phyloP scores from a whole-genome alignment of 2,329 filamentous ascomycete species.

The Alternaria longipes region DNA sequence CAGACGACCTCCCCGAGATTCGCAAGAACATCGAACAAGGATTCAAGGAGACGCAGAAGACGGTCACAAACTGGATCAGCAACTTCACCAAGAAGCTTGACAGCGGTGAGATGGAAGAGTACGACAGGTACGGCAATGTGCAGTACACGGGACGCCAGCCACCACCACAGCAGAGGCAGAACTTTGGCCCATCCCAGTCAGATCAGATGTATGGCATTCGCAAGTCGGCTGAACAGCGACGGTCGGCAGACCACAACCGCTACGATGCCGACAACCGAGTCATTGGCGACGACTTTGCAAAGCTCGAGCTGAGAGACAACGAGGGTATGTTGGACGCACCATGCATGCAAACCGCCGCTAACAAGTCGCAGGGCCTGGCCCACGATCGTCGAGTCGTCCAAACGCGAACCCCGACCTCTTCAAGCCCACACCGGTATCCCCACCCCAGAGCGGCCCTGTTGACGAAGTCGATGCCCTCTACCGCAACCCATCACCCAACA shows the following conservation, averaged over 20 bases:
- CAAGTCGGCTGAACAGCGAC: constrained; percentile 56
- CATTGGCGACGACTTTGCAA: constrained; percentile 85
- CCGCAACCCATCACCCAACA: constrained; percentile 56
- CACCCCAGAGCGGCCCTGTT: constrained; percentile 67
- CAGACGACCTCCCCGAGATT: constrained; percentile 92
- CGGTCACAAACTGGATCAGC: constrained; percentile 91
- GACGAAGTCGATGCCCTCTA: constrained; percentile 84
- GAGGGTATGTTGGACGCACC: constrained; percentile 57
- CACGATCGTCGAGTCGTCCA: constrained; percentile 68
- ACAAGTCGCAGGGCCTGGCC: constrained; percentile 56
- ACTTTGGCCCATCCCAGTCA: constrained; percentile 52
- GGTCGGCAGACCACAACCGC: constrained; percentile 86
- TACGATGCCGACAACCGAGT: constrained; percentile 96
- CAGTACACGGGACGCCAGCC: constrained; percentile 24
- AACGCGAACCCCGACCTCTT: constrained; percentile 82
- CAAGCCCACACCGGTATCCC: constrained; percentile 68
- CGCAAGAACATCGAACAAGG: constrained; percentile 93
- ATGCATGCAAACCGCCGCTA: neutral
- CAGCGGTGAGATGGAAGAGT: constrained; percentile 74
- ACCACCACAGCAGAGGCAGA: constrained; percentile 47
- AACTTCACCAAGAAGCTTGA: constrained; percentile 93
- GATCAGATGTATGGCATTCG: constrained; percentile 53
- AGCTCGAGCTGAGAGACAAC: constrained; percentile 69
- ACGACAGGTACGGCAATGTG: constrained; percentile 64
- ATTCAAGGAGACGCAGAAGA: constrained; percentile 91